Conservation (phyloP, 1,139 yeast species). For the Scheffersomyces titani region DNA sequence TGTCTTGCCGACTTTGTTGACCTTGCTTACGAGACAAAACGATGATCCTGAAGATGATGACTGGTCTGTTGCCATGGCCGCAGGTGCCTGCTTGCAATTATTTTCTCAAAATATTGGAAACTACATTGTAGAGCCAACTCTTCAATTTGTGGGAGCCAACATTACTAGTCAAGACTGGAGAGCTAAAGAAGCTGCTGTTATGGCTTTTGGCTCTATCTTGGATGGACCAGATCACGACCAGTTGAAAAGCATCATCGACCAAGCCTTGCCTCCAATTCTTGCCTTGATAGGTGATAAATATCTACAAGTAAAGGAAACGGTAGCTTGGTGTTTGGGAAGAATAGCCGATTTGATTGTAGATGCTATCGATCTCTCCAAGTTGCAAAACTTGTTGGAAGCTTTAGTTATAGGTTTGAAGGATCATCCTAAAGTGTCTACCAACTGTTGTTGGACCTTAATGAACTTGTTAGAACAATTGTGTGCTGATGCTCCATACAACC, state of each 20-base stretch:
- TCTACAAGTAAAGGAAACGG: conserved; percentile 92
- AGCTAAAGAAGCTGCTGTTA: conserved; percentile 93
- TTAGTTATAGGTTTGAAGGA: conserved; percentile 77
- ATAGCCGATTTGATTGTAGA: conserved; percentile 86
- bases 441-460: conserved; percentile 97
- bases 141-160: conserved; percentile 78
- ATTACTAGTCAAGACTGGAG: conserved; percentile 69
- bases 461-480: conserved; percentile 86
- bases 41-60: conserved; percentile 93
- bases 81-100: conserved; percentile 93
- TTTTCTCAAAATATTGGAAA: conserved; percentile 91
- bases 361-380: conserved; percentile 67
- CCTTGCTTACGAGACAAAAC: conserved; percentile 81
- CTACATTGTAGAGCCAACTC: conserved; percentile 80
- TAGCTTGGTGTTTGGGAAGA: conserved; percentile 97
- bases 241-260: conserved; percentile 65
- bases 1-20: conserved; percentile 83
- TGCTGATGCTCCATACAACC: conserved; percentile 53
- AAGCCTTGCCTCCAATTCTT: conserved; percentile 81
- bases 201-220: conserved; percentile 97
- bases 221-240: conserved; percentile 90
- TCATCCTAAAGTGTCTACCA: conserved; percentile 89
- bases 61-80: conserved; percentile 98
- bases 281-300: conserved; percentile 69
- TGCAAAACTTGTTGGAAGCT: conserved; percentile 72